Evolutionary conservation across 441 rosid species (phyloP), one percentile per base, ranked within the genome.

Genomic region (Erodium trifolium): DNA sequence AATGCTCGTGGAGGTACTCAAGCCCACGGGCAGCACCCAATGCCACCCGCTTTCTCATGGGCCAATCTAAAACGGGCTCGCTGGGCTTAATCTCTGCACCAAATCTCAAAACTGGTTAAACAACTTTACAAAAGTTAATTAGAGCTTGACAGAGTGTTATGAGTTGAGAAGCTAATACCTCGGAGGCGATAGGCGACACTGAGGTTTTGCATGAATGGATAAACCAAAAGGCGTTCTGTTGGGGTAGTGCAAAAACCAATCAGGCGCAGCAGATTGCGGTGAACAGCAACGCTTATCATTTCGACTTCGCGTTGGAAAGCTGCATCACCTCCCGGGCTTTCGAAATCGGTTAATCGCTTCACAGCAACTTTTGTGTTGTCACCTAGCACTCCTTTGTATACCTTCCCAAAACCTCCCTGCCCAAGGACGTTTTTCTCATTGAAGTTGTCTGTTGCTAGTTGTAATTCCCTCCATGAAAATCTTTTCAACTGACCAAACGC

Each of bases 221-320:
- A 93, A 64, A 93, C 93, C 53, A 93, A 88, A 70, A 93, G 88
- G 81, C 87, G 85, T 76, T 93, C 98, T n/a, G 88, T 73, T 53
- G 87, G 79, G 14, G 98, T 86, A 76, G 89, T 85, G 64, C 92
- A 89, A 68, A 91, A 91, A 12, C 98, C 98, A 18, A 84, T 85
- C 29, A 93, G 81, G 68, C 93, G 80, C 34, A 91, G 94, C 70
- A 93, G 91, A 79, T 91, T 93, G 8, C 97, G 83, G 62, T 91
- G 98, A 57, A 93, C 97, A 0, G 98, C 98, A 73, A 93, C 79
- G 85, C 97, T 90, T 78, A 93, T 93, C 93, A 93, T 87, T 84
- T 93, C 97, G 57, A 93, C 92, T 81, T 93, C 98, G 2, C 97
- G 91, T 76, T 90, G 97, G 82, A 93, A 90, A 72, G 90, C 97